Base-by-base conservation (phyloP, 345 rosid genomes). In the Sapria himalayana region DNA sequence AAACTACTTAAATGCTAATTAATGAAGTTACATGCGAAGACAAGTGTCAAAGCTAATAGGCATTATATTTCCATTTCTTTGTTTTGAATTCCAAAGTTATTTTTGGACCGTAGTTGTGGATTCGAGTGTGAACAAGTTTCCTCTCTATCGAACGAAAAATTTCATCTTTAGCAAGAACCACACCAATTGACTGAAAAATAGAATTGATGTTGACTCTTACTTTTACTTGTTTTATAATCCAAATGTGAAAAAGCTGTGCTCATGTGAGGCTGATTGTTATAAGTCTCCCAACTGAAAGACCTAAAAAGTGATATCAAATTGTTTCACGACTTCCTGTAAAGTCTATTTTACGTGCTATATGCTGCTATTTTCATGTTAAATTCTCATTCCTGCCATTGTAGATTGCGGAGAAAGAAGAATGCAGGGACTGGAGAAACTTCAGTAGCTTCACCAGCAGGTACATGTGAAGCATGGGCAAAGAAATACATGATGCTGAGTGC, bases 331-430 rank as follows among this genome's bases (percentile, higher is more conserved):
- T 43, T 41, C 13, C 18, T 44, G 48, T 44, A 4, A 31, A 3
- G 24, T 24, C 16, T 18, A 29, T 45, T 3, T 15, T 5, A 13
- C 33, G 3, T 15, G 7, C 17, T 22, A 5, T 20, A 33, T 34
- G 22, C 11, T 15, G 15, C 9, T 15, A 15, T 1, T 38, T 40
- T 19, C 22, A 46, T 23, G 10, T 22, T 37, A 21, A 22, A 36
- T 39, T 15, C 3, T 13, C 5, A 11, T 38, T 42, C 44, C 32
- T 39, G 46, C 37, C 48, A 46, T 35, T 60, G 69, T 70, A 84
- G 95, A 63, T 82, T 86, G 35, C 72, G 95, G 69, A 73, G 93
- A 50, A 91, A 80, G 68, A 84, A 84, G 58, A 74, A 66, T 63
- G 65, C 76, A 18, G 55, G 79, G 22, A 69, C 61, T 43, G 94